Percentiles rank a stretch among this genome's conserved stretches.
Conservation (phyloP, 768 basidiomycete genomes). For the Lentinula raphanica region DNA sequence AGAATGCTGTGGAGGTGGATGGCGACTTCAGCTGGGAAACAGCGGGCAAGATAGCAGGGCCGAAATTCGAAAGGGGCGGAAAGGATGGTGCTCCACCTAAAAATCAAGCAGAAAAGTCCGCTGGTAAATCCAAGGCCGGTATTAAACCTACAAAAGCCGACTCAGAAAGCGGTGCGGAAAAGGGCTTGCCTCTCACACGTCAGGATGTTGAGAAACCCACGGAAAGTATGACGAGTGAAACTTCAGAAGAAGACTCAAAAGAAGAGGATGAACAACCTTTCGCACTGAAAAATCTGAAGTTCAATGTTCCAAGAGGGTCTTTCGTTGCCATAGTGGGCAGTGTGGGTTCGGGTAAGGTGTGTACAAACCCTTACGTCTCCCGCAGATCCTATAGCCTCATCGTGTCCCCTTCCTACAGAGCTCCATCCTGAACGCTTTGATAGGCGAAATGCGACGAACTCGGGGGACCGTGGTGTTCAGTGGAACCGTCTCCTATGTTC, state of each 20-base stretch:
- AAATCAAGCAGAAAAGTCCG: conserved; percentile 8
- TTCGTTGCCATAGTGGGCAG: conserved; percentile 47
- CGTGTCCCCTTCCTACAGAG: conserved; percentile 19
- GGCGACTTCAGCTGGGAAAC: conserved; percentile 27
- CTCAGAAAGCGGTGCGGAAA: not conserved
- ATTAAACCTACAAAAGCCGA: conserved; percentile 9
- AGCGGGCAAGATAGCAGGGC: conserved; percentile 24
- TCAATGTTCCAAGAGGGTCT: conserved; percentile 31
- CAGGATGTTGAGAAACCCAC: not conserved
- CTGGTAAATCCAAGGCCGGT: conserved; percentile 11
- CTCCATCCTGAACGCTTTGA: conserved; percentile 26
- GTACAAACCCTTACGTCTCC: not conserved
- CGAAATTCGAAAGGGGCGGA: conserved; percentile 21
- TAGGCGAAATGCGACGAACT: conserved; percentile 43
- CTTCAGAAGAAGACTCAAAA: not conserved
- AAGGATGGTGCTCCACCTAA: conserved; percentile 12
- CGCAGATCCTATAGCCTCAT: not conserved
- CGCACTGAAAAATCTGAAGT: conserved; percentile 6
- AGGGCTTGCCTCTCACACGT: conserved; percentile 10
- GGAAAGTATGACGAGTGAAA: too few species aligned
- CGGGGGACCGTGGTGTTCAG: conserved; percentile 47
- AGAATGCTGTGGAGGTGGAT: conserved; percentile 26
- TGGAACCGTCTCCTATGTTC: conserved; percentile 53
- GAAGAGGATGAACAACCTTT: conserved; percentile 8
- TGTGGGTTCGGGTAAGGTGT: conserved; percentile 47